Conservation (phyloP, 352 stramenopile species). For the Phytophthora ramorum region DNA sequence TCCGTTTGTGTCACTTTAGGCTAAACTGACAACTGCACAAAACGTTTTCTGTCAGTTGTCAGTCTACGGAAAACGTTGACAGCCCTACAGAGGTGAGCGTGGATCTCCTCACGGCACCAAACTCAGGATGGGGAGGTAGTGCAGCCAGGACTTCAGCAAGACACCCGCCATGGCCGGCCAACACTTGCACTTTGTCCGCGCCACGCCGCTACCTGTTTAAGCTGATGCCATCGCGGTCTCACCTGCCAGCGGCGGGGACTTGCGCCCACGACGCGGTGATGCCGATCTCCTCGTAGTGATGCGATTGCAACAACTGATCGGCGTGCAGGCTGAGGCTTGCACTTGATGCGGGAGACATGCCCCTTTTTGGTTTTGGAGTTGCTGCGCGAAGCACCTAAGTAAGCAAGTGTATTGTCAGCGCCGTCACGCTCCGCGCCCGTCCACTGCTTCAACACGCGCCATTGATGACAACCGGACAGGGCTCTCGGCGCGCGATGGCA, state of each 20-base stretch:
- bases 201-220: slow-evolving; percentile 9
- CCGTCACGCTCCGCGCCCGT: slow-evolving; percentile 18
- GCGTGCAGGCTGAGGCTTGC: slow-evolving; percentile 3
- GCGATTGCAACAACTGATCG: slow-evolving; percentile 22
- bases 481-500: slow-evolving; percentile 9
- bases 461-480: slow-evolving; percentile 21
- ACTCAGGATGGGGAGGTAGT: slow-evolving; percentile 34
- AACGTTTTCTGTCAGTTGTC: too few relatives aligned
- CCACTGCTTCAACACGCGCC: slow-evolving; percentile 38
- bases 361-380: slow-evolving; percentile 17
- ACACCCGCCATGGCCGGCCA: slow-evolving; percentile 9
- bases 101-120: slow-evolving; percentile 40
- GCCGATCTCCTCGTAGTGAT: slow-evolving; percentile 12
- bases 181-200: slow-evolving; percentile 1
- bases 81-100: too few relatives aligned
- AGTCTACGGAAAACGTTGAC: too few relatives aligned
- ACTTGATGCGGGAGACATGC: slow-evolving; percentile 22
- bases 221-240: slow-evolving; percentile 18
- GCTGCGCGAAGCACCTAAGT: slow-evolving; percentile 29
- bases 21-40: too few relatives aligned
- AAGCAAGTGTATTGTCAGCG: slow-evolving; percentile 44
- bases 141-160: slow-evolving; percentile 26
- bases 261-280: not conserved
- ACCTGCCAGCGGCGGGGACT: not conserved
- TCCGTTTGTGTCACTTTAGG: too few relatives aligned